These are phyloP conservation scores for Pythium sp. DNA, from an alignment of 352 stramenopile species.

Conservation along the genomic window DNA sequence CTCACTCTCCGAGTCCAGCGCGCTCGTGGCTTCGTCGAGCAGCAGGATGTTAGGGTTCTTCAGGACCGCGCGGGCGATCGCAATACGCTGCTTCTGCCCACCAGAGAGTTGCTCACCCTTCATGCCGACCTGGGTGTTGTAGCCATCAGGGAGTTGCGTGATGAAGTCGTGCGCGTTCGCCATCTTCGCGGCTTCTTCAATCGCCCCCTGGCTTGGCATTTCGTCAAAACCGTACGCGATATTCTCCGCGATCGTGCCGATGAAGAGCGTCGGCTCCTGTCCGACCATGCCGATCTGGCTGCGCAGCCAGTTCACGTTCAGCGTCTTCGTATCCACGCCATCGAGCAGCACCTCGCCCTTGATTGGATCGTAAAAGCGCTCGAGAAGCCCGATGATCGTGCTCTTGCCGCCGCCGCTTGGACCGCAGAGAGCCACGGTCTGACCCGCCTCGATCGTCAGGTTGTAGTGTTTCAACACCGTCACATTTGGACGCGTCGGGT, in stretches of 20 bases:
- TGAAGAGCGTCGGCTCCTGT: slow-evolving; percentile 1
- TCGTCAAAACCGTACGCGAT: slow-evolving; percentile 35
- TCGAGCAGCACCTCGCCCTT: slow-evolving; percentile 9
- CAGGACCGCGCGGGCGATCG: slow-evolving; percentile 73
- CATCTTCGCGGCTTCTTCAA: slow-evolving; percentile 71
- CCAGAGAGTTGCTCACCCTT: slow-evolving; percentile 52
- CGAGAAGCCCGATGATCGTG: neutral
- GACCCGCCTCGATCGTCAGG: neutral
- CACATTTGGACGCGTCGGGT: neutral
- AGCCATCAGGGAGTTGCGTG: slow-evolving; percentile 68
- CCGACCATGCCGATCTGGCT: neutral
- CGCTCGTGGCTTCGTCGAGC: slow-evolving; percentile 75
- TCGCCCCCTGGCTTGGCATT: slow-evolving; percentile 26
- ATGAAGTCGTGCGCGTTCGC: slow-evolving; percentile 91
- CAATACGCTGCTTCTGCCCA: slow-evolving; percentile 95
- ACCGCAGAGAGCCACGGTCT: neutral
- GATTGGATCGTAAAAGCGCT: slow-evolving; percentile 1
- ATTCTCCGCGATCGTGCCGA: slow-evolving; percentile 2
- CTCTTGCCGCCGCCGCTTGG: neutral
- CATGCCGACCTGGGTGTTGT: slow-evolving; percentile 83
- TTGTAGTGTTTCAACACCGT: neutral
- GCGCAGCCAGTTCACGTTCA: slow-evolving; percentile 6
- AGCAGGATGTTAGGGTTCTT: slow-evolving; percentile 41
- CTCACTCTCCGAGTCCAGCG: slow-evolving; percentile 89
- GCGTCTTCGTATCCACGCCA: slow-evolving; percentile 17